phyloP scores from a whole-genome alignment of 2,329 filamentous ascomycete species.

The Penicillium sclerotiorum region DNA sequence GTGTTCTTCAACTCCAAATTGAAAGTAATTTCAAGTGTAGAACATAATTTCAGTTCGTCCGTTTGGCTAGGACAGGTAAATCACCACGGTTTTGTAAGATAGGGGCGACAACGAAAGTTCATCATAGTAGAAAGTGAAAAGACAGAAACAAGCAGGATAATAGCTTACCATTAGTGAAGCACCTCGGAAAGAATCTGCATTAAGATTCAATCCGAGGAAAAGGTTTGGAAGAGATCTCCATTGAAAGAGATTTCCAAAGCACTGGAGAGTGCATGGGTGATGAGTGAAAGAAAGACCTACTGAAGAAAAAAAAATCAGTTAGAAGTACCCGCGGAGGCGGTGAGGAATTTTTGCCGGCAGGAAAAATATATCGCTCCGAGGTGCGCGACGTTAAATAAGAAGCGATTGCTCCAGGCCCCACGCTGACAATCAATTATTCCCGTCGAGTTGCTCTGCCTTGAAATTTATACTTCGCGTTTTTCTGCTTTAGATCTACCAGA shows the following conservation, averaged over 20 bases:
- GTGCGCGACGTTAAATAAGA: slow-evolving; percentile 9
- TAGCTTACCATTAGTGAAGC: slow-evolving; percentile 31
- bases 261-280: too few relatives aligned
- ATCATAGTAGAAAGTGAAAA: slow-evolving; percentile 48
- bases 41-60: slow-evolving; percentile 54
- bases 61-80: slow-evolving; percentile 65
- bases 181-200: slow-evolving; percentile 22
- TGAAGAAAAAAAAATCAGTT: slow-evolving; percentile 26
- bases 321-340: slow-evolving; percentile 26
- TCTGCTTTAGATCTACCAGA: too few relatives aligned
- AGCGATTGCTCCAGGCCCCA: slow-evolving; percentile 21
- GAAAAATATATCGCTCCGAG: slow-evolving; percentile 24
- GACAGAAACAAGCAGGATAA: slow-evolving; percentile 6
- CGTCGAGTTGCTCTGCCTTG: background rate
- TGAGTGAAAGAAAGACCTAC: slow-evolving; percentile 13
- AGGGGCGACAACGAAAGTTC: slow-evolving; percentile 65
- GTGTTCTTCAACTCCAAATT: slow-evolving; percentile 11
- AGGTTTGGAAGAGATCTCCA: slow-evolving; percentile 5
- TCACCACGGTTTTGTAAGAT: slow-evolving; percentile 63
- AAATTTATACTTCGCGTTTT: background rate
- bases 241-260: too few relatives aligned
- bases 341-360: slow-evolving; percentile 30
- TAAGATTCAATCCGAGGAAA: slow-evolving; percentile 22
- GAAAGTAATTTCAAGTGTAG: slow-evolving; percentile 14
- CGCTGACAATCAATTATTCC: slow-evolving; percentile 13